These are phyloP conservation scores for Penicillium sp. DNA, from an alignment of 2,329 filamentous ascomycete species.

Conservation along the genomic window DNA sequence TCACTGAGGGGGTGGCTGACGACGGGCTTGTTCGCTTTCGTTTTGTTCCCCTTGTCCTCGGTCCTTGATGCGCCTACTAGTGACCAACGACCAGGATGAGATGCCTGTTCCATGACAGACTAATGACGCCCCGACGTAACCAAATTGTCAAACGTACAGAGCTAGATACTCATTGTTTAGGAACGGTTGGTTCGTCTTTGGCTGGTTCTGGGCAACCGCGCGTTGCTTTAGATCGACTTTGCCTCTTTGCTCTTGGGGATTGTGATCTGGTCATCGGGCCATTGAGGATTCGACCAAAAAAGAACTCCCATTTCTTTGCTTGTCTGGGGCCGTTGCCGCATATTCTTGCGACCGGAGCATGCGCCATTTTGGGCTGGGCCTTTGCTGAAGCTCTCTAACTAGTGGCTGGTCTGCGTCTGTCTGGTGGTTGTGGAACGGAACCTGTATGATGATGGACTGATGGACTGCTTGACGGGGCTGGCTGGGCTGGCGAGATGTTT, in stretches of 20 bases:
- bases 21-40: neutral
- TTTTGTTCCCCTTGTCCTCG: neutral
- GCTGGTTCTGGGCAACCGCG: conserved; percentile 10
- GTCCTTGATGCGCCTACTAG: neutral
- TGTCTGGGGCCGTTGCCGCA: neutral
- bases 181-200: neutral
- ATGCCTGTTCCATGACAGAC: conserved; percentile 11
- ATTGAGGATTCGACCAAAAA: neutral
- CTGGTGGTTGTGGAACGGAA: neutral
- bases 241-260: neutral
- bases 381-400: neutral
- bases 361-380: neutral
- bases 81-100: neutral
- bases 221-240: conserved; percentile 4
- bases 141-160: neutral
- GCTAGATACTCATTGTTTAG: neutral
- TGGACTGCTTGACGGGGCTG: neutral
- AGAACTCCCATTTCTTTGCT: neutral
- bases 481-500: neutral
- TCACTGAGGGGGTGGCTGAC: conserved; percentile 1
- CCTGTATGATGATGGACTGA: neutral
- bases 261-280: neutral
- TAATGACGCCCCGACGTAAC: conserved; percentile 6
- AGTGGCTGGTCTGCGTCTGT: neutral
- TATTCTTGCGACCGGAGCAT: neutral